Conservation (phyloP, 2,329 filamentous ascomycete species). For the Diaporthe ampelina region DNA sequence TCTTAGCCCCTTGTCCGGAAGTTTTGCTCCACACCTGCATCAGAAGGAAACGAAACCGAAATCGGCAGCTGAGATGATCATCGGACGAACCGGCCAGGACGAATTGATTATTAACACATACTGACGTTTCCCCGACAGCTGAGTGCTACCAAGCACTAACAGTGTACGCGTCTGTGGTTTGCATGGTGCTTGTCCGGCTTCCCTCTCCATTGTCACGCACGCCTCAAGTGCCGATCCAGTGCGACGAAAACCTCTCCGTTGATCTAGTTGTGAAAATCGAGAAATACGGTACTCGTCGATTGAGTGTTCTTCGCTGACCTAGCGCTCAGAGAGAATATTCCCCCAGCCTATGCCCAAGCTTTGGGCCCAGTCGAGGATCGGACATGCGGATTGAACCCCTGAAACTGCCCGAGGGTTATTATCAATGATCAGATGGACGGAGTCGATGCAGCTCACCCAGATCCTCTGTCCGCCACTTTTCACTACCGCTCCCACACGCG, state of each 20-base stretch:
- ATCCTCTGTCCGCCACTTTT: not conserved
- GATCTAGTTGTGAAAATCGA: not conserved
- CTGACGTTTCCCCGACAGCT: conserved; percentile 11
- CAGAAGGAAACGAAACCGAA: conserved; percentile 1
- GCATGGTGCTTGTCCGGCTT: not conserved
- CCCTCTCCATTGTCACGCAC: too few relatives aligned
- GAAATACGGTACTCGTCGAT: not conserved
- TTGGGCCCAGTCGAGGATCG: not conserved
- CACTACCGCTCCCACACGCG: not conserved
- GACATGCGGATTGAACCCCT: not conserved
- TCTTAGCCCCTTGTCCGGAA: not conserved
- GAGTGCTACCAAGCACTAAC: not conserved
- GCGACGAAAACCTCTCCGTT: not conserved
- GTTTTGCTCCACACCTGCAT: conserved; percentile 2
- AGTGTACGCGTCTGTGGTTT: not conserved
- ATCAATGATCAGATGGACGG: not conserved
- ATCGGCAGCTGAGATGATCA: conserved; percentile 9
- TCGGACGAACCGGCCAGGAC: conserved; percentile 12
- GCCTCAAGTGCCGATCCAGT: not conserved
- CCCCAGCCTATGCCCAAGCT: not conserved
- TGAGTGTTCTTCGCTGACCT: not conserved
- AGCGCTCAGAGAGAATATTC: too few relatives aligned
- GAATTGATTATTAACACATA: conserved; percentile 5
- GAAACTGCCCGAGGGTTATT: not conserved
- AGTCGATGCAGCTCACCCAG: not conserved